A percentile compares a stretch with the other conserved stretches of the same genome.
Conservation (phyloP, 768 basidiomycete species). For the Russula abietina region DNA sequence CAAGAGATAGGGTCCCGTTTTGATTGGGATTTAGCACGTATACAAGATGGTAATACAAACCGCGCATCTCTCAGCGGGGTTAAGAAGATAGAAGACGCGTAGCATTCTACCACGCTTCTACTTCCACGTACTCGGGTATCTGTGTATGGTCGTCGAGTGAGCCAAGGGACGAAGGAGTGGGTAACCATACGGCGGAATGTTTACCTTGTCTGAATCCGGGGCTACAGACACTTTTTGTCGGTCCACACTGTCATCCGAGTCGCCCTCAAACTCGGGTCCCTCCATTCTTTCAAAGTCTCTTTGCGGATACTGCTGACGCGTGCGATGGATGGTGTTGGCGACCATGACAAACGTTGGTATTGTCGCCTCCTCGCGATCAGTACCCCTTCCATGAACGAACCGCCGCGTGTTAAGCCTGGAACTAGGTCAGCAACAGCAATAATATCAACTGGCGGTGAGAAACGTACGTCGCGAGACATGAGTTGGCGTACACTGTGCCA, state of each 20-base stretch:
- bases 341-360: constrained; percentile 25
- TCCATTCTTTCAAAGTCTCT: background rate
- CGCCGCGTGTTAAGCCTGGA: constrained; percentile 21
- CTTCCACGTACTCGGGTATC: constrained; percentile 13
- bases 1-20: background rate
- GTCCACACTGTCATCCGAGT: background rate
- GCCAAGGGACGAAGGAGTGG: background rate
- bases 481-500: constrained; percentile 23
- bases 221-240: constrained; percentile 16
- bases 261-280: background rate
- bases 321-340: constrained; percentile 15
- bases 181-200: background rate
- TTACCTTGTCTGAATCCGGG: constrained; percentile 18
- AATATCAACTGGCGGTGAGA: background rate
- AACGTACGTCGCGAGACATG: constrained; percentile 24
- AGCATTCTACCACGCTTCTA: constrained; percentile 9
- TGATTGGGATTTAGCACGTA: background rate
- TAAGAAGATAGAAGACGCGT: background rate
- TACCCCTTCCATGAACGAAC: constrained; percentile 23
- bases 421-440: background rate
- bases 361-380: constrained; percentile 22
- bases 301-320: background rate
- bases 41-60: constrained; percentile 21
- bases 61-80: constrained; percentile 2
- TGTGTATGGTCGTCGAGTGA: constrained; percentile 7